A percentile compares a stretch with the other conserved stretches of the same genome.
phyloP scores from a whole-genome alignment of 495 filamentous ascomycete species.

The Sporormia fimetaria region DNA sequence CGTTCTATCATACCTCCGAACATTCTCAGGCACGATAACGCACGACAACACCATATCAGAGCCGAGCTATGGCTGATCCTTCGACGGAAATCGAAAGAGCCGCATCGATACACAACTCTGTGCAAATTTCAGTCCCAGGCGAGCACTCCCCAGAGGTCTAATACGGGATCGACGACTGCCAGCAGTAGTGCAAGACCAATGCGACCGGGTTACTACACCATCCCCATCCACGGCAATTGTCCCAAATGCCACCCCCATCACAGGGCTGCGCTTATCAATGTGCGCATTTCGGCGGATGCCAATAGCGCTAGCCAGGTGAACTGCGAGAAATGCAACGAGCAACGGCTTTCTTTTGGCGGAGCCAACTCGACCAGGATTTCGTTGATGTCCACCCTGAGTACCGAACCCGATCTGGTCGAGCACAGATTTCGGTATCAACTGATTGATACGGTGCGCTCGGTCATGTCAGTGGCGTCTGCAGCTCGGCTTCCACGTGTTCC shows the following conservation, averaged over 20 bases:
- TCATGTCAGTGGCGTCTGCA: conserved; percentile 4
- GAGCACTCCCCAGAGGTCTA: background rate
- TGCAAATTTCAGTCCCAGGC: no score
- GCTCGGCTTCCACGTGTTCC: conserved; percentile 9
- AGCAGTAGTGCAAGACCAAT: background rate
- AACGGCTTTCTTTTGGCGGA: conserved; percentile 12
- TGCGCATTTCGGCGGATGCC: conserved; percentile 1
- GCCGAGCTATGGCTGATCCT: no score
- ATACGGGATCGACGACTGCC: conserved; percentile 4
- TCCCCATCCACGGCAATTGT: conserved; percentile 15
- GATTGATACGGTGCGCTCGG: conserved; percentile 9
- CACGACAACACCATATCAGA: no score
- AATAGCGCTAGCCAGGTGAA: background rate
- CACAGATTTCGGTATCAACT: conserved; percentile 2
- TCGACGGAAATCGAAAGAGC: no score
- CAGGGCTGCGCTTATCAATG: conserved; percentile 4
- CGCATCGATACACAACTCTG: no score
- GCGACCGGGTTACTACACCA: conserved; percentile 3
- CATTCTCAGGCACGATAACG: no score
- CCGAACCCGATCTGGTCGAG: conserved; percentile 6
- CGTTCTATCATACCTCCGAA: no score
- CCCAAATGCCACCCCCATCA: conserved; percentile 11
- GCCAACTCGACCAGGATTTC: conserved; percentile 9
- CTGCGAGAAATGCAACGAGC: conserved; percentile 6
- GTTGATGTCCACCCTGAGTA: conserved; percentile 5